Evolutionary conservation across 1,139 yeast species (phyloP).

Genomic region (Ogataea hybrid): DNA sequence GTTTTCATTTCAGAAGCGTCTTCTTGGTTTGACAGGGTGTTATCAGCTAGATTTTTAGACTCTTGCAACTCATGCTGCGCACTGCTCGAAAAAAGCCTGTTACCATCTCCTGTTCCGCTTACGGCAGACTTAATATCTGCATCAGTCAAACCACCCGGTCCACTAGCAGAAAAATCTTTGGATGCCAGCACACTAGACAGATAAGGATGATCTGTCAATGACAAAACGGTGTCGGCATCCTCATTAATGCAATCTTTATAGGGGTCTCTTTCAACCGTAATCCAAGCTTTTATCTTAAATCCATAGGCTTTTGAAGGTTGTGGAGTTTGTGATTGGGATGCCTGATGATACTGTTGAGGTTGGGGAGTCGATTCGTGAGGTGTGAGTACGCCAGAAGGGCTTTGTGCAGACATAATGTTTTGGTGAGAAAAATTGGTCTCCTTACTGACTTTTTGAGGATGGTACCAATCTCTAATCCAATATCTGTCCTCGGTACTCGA

Average conservation of each 20-base stretch:
- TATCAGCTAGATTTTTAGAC: conserved; percentile 1
- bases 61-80: conserved; percentile 29
- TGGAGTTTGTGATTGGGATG: conserved; percentile 23
- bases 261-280: conserved; percentile 32
- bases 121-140: conserved; percentile 67
- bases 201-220: conserved; percentile 13
- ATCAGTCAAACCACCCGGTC: conserved; percentile 41
- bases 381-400: conserved; percentile 20
- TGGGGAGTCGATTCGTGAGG: conserved; percentile 30
- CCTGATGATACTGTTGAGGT: conserved; percentile 26
- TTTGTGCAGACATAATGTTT: conserved; percentile 14
- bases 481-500: conserved; percentile 28
- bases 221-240: conserved; percentile 29
- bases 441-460: conserved; percentile 29
- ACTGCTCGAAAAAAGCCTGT: conserved; percentile 32
- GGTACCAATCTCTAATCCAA: conserved; percentile 39
- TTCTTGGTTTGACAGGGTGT: background rate
- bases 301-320: conserved; percentile 27
- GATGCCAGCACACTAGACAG: conserved; percentile 3
- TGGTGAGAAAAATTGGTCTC: conserved; percentile 12
- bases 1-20: no score
- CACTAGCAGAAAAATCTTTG: conserved; percentile 9
- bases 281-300: conserved; percentile 46
- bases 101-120: conserved; percentile 53
- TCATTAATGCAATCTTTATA: conserved; percentile 36